Percentiles rank a stretch among this genome's conserved stretches.
Conservation (phyloP, 352 stramenopile species). For the Pythium dissimile region DNA sequence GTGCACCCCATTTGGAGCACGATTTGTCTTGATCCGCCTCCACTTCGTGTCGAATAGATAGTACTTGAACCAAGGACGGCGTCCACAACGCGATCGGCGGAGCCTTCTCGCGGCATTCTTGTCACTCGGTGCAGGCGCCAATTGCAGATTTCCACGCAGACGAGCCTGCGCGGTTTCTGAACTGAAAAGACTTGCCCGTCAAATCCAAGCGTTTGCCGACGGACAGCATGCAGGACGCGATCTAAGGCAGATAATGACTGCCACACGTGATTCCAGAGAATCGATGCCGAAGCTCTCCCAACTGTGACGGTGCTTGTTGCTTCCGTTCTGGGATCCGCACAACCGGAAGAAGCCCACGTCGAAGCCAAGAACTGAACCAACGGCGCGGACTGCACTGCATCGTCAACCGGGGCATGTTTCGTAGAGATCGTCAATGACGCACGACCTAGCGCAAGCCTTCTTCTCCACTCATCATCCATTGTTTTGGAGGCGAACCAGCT, state of each 20-base stretch:
- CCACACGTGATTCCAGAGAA: slow-evolving; percentile 12
- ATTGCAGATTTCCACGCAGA: slow-evolving; percentile 6
- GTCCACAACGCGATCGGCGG: slow-evolving; percentile 9
- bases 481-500: slow-evolving; percentile 2
- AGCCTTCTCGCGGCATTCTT: slow-evolving; percentile 7
- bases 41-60: not conserved
- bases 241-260: not conserved
- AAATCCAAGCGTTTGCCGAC: slow-evolving; percentile 4
- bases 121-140: slow-evolving; percentile 6
- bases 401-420: not conserved
- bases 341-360: slow-evolving; percentile 7
- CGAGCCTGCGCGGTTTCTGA: not conserved
- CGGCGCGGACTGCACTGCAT: not conserved
- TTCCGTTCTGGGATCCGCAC: not conserved
- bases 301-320: not conserved
- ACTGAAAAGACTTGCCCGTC: not conserved
- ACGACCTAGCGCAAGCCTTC: not conserved
- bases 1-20: slow-evolving; percentile 4
- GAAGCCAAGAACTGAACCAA: slow-evolving; percentile 8
- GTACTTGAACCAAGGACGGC: not conserved
- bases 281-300: not conserved
- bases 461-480: not conserved
- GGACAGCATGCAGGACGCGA: not conserved
- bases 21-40: not conserved
- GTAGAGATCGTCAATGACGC: not conserved